Evolutionary conservation across 176 grass and related monocot species (phyloP).

Genomic region (Triticum urartu): DNA sequence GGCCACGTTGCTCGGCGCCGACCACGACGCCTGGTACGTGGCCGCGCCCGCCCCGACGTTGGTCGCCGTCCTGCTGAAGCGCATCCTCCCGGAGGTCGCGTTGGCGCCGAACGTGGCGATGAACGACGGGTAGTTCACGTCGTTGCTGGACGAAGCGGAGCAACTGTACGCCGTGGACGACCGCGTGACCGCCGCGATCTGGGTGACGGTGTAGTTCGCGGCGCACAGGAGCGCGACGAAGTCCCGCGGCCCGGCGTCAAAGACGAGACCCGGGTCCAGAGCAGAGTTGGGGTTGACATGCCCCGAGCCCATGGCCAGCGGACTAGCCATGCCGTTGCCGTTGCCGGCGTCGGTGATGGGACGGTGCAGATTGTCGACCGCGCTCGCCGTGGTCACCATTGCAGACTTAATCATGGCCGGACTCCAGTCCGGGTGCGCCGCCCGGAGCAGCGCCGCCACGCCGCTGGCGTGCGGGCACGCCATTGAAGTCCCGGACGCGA

Average conservation of each 20-base stretch:
- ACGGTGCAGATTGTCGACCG: constrained; percentile 18
- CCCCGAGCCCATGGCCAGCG: constrained; percentile 60
- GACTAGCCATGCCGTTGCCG: constrained; percentile 9
- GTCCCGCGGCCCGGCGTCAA: constrained; percentile 38
- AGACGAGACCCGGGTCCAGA: constrained; percentile 59
- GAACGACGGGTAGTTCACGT: constrained; percentile 53
- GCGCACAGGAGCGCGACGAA: constrained; percentile 55
- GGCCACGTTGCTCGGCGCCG: constrained; percentile 15
- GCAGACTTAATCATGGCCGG: constrained; percentile 36
- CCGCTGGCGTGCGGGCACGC: constrained; percentile 41
- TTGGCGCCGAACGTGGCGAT: constrained; percentile 25
- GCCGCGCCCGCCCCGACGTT: neutral
- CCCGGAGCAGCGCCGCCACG: constrained; percentile 37
- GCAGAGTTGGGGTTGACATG: constrained; percentile 56
- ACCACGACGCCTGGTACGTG: neutral
- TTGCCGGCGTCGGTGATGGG: constrained; percentile 34
- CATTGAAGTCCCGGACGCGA: constrained; percentile 48
- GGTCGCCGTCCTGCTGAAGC: constrained; percentile 36
- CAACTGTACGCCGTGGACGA: constrained; percentile 25
- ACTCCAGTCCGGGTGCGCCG: constrained; percentile 31
- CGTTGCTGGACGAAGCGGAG: constrained; percentile 3
- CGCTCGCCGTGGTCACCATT: constrained; percentile 44
- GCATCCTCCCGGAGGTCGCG: neutral
- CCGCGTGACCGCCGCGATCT: constrained; percentile 50
- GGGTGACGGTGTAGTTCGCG: constrained; percentile 49